Evolutionary conservation across 768 basidiomycete species (phyloP).

Genomic region (Lactarius indigo): DNA sequence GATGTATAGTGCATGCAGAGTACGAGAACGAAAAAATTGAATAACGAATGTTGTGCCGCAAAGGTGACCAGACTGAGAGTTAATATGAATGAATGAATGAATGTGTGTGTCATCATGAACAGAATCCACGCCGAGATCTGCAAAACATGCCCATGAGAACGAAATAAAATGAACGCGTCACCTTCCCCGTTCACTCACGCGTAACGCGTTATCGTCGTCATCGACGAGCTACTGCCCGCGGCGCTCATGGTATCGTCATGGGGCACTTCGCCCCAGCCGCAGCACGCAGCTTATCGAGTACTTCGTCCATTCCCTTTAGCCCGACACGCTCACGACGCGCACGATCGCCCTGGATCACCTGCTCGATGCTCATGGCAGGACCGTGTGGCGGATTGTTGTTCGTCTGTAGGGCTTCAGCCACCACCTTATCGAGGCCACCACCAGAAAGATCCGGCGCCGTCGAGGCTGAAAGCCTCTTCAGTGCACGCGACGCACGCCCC

Average conservation of each 20-base stretch:
- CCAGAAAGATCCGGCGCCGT: not conserved
- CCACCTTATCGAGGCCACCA: slow-evolving; percentile 11
- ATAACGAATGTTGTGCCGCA: slow-evolving; percentile 14
- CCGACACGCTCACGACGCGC: slow-evolving; percentile 19
- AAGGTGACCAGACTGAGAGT: slow-evolving; percentile 3
- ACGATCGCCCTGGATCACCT: slow-evolving; percentile 23
- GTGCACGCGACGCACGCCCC: slow-evolving; percentile 23
- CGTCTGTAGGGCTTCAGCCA: slow-evolving; percentile 1
- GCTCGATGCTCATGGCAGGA: slow-evolving; percentile 24
- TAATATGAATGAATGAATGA: slow-evolving; percentile 7
- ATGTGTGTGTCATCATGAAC: slow-evolving; percentile 11
- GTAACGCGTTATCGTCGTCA: slow-evolving; percentile 10
- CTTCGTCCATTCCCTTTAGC: slow-evolving; percentile 25
- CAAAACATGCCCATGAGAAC: not conserved
- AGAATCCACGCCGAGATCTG: slow-evolving; percentile 1
- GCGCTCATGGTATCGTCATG: slow-evolving; percentile 4
- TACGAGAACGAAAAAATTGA: slow-evolving; percentile 8
- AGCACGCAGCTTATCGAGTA: slow-evolving; percentile 23
- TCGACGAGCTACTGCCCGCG: slow-evolving; percentile 3
- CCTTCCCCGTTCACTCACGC: slow-evolving; percentile 10
- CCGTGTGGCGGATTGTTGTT: slow-evolving; percentile 1
- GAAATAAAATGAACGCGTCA: slow-evolving; percentile 12
- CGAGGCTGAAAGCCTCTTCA: slow-evolving; percentile 21
- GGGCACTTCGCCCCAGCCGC: slow-evolving; percentile 10
- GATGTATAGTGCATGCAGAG: slow-evolving; percentile 23